These are phyloP conservation scores for Geotrichum reessii DNA, from an alignment of 1,139 yeast genomes.

Conservation along the genomic window DNA sequence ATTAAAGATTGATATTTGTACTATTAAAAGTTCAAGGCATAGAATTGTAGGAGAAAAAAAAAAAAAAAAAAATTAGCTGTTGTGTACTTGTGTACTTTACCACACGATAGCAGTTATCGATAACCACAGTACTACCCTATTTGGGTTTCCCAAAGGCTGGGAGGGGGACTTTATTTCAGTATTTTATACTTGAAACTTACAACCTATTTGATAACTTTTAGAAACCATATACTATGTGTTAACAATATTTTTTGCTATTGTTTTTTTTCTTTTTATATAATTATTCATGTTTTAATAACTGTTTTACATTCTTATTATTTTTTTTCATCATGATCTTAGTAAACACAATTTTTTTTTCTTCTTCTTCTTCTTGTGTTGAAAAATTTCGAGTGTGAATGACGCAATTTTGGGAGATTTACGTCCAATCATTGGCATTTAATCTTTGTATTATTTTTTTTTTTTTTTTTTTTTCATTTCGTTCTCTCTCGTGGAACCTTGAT, in stretches of 20 bases:
- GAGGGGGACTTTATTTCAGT: too few relatives aligned
- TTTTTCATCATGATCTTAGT: neutral
- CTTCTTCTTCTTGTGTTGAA: neutral
- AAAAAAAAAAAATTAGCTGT: too few relatives aligned
- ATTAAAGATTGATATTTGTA: too few relatives aligned
- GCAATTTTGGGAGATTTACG: neutral
- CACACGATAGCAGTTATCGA: neutral
- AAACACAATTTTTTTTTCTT: neutral
- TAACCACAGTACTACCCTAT: neutral
- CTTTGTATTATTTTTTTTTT: neutral
- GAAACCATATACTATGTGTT: too few relatives aligned
- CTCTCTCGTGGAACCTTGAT: too few relatives aligned
- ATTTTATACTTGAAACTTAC: too few relatives aligned
- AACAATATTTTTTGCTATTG: too few relatives aligned
- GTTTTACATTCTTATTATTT: neutral
- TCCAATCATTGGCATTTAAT: neutral
- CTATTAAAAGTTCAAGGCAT: too few relatives aligned
- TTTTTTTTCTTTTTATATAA: too few relatives aligned
- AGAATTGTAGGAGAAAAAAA: too few relatives aligned
- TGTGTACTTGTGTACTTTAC: neutral
- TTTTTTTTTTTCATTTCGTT: neutral
- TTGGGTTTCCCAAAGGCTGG: neutral
- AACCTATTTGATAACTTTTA: too few relatives aligned
- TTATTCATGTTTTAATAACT: too few relatives aligned
- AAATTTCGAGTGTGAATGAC: neutral